These are phyloP conservation scores for Ophiostoma himal-ulmi DNA, from an alignment of 2,329 filamentous ascomycete species.

Conservation along the genomic window DNA sequence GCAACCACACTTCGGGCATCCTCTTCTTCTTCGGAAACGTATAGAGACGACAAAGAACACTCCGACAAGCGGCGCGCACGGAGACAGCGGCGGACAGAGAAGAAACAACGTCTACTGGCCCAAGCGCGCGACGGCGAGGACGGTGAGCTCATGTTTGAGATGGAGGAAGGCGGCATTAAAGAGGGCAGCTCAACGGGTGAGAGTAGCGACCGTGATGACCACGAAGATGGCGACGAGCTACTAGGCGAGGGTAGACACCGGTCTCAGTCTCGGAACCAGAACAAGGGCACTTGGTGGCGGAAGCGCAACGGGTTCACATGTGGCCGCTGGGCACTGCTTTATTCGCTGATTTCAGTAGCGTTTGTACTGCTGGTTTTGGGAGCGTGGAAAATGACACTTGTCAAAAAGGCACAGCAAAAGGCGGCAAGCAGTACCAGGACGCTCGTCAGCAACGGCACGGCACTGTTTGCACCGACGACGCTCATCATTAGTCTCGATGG, in stretches of 20 bases:
- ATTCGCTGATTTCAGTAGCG: conserved; percentile 46
- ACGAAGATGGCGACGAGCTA: conserved; percentile 49
- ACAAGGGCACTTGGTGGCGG: not conserved
- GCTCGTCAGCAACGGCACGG: conserved; percentile 70
- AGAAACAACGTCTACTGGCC: conserved; percentile 48
- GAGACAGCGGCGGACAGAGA: conserved; percentile 46
- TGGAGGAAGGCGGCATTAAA: conserved; percentile 73
- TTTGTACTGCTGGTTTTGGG: conserved; percentile 52
- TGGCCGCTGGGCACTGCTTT: conserved; percentile 48
- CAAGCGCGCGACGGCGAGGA: conserved; percentile 59
- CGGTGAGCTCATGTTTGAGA: conserved; percentile 77
- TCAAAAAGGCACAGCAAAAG: conserved; percentile 33
- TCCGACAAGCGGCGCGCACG: conserved; percentile 29
- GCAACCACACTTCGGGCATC: conserved; percentile 35
- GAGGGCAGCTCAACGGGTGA: conserved; percentile 60
- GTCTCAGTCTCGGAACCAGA: not conserved
- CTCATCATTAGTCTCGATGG: conserved; percentile 92
- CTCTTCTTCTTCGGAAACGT: conserved; percentile 29
- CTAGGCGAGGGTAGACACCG: not conserved
- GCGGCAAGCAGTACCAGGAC: conserved; percentile 23
- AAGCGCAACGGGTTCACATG: conserved; percentile 37
- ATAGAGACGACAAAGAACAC: conserved; percentile 24
- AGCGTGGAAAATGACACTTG: conserved; percentile 53
- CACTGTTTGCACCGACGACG: conserved; percentile 83
- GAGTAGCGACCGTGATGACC: conserved; percentile 56